Conservation (phyloP, 2,329 filamentous ascomycete genomes). For the Cladophialophora psammophila region DNA sequence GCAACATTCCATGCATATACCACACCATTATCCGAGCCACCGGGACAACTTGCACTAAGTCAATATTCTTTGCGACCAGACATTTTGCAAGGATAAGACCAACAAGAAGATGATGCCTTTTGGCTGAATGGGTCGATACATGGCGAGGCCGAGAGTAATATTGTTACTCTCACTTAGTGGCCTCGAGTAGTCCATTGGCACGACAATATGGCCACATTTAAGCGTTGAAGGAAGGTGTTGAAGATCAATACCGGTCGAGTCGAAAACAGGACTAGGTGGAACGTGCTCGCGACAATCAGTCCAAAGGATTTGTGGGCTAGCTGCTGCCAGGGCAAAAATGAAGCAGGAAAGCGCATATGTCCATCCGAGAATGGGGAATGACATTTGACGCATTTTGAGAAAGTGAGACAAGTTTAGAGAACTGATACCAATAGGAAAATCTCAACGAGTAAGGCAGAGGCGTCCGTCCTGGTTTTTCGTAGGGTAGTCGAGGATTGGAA, state of each 20-base stretch:
- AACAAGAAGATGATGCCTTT: constrained; percentile 22
- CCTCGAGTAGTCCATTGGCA: constrained; percentile 16
- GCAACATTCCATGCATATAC: constrained; percentile 18
- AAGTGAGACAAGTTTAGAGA: neutral
- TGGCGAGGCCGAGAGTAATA: constrained; percentile 22
- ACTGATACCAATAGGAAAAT: neutral
- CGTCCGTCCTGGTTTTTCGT: too few species aligned
- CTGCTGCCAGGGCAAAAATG: constrained; percentile 1
- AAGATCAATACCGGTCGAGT: constrained; percentile 5
- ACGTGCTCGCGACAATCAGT: constrained; percentile 12
- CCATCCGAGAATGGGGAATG: neutral
- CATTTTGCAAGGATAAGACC: neutral
- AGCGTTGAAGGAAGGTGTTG: constrained; percentile 13
- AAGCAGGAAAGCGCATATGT: neutral
- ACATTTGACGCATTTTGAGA: neutral
- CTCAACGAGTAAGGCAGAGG: too few species aligned
- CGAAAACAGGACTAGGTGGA: constrained; percentile 8
- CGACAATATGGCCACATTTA: constrained; percentile 17
- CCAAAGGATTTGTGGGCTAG: constrained; percentile 8
- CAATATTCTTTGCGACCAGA: neutral
- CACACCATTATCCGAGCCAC: constrained; percentile 13
- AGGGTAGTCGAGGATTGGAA: too few species aligned
- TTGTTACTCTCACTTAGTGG: constrained; percentile 20
- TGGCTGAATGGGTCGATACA: constrained; percentile 19
- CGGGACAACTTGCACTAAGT: constrained; percentile 1